These are phyloP conservation scores for Chytridium lagenaria DNA, from an alignment of 371 early-diverging fungal genomes.

Conservation along the genomic window DNA sequence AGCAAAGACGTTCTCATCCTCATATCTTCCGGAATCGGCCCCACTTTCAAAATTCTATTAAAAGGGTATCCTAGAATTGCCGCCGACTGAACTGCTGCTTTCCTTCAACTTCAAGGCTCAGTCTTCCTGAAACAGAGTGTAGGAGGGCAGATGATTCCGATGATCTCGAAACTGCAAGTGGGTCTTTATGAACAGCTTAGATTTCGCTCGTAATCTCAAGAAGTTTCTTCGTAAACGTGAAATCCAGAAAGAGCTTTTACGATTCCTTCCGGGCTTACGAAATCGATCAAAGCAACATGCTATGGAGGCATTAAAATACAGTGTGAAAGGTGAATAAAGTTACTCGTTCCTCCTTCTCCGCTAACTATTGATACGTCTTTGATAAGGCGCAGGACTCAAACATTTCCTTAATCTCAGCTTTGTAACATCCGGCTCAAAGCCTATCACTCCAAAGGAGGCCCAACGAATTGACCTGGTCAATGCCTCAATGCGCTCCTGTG, in stretches of 20 bases:
- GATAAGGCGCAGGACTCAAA: conserved; percentile 16
- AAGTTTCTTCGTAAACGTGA: conserved; percentile 31
- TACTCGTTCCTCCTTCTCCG: background rate
- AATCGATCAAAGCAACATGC: conserved; percentile 21
- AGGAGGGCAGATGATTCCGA: background rate
- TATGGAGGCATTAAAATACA: no score
- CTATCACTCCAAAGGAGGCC: conserved; percentile 15
- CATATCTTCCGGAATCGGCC: conserved; percentile 15
- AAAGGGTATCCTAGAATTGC: conserved; percentile 27
- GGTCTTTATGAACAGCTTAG: no score
- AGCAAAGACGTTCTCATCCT: background rate
- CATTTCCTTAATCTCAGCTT: conserved; percentile 7
- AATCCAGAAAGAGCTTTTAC: conserved; percentile 22
- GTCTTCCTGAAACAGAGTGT: background rate
- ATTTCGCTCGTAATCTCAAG: background rate
- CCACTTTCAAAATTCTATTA: conserved; percentile 25
- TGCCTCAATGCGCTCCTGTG: background rate
- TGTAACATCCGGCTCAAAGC: conserved; percentile 5
- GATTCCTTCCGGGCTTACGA: conserved; percentile 22
- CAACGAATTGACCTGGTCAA: background rate
- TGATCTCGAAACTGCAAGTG: no score
- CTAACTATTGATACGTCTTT: background rate
- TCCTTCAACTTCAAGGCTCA: conserved; percentile 8
- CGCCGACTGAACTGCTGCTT: background rate
- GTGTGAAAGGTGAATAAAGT: background rate